A percentile compares a stretch with the other conserved stretches of the same genome.
Evolutionary conservation across 2,329 filamentous ascomycete species (phyloP).

Genomic region (Coniochaeta prunicola): DNA sequence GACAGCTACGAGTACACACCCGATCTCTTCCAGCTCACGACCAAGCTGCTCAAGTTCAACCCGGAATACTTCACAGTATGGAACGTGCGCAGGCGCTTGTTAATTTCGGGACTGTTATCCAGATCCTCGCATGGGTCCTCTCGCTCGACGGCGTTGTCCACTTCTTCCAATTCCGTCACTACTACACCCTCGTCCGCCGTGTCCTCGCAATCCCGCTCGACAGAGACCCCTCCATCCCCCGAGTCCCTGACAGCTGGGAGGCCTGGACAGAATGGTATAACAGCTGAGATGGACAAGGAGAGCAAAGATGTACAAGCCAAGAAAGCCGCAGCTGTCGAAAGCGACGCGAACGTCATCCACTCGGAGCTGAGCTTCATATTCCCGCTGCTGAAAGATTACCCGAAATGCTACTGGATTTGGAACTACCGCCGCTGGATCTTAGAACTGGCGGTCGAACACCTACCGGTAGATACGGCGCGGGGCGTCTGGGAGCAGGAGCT

Average conservation of each 20-base stretch:
- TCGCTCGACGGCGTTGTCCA: constrained; percentile 48
- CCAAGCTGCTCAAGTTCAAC: constrained; percentile 68
- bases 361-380: constrained; percentile 77
- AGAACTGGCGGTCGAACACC: constrained; percentile 57
- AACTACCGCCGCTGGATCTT: constrained; percentile 88
- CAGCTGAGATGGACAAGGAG: constrained; percentile 25
- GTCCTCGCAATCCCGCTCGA: constrained; percentile 30
- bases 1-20: constrained; percentile 34
- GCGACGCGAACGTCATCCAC: constrained; percentile 48
- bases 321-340: constrained; percentile 6
- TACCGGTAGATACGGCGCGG: constrained; percentile 49
- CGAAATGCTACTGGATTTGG: constrained; percentile 99
- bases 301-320: constrained; percentile 15
- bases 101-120: constrained; percentile 53
- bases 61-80: constrained; percentile 88
- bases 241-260: constrained; percentile 41
- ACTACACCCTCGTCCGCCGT: constrained; percentile 56
- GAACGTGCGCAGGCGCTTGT: constrained; percentile 74
- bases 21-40: constrained; percentile 59
- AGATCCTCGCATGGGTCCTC: constrained; percentile 41
- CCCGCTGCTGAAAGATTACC: constrained; percentile 74
- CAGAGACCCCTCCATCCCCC: neutral
- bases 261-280: constrained; percentile 39
- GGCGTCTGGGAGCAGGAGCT: constrained; percentile 81
- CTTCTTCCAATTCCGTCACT: constrained; percentile 45